Evolutionary conservation across 768 basidiomycete species (phyloP), one percentile per base, ranked within the genome.

Genomic region (Boletus rubroflammeus): DNA sequence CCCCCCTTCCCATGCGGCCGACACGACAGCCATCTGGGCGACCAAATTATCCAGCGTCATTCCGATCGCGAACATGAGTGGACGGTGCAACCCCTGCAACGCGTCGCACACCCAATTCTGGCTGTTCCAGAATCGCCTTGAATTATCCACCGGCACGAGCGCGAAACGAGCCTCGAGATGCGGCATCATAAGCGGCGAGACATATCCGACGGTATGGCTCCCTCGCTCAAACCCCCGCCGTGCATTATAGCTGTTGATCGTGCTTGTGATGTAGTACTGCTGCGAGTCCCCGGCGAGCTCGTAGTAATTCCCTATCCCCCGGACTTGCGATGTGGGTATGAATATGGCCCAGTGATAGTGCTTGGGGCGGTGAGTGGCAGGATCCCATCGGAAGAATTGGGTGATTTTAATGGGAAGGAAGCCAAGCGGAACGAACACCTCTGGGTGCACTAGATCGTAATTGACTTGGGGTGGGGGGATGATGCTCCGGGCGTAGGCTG

Each of bases 271-370:
- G 4, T 32, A 34, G 42, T 49, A 46, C 17, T 21, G 29, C 2
- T 10, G 50, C 1, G 46, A 15, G 7, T 44, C 36, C 2, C 42
- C 38, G 10, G 8, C 14, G 46, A 56, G 50, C 25, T 61, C 58
- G 43, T 60, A 56, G 47, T 52, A 36, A 47, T 55, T 28, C 0
- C 54, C 58, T 3, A 55, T 17, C 3, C 59, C 47, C 7, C 34
- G 14, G 23, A 41, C n/a, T 0, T 38, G 21, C 7, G 59, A 60
- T 0, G 53, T 60, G 11, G 59, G 53, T 40, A 60, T 23, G 53
- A 55, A 60, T 40, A 55, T 48, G 28, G 53, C 34, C 59, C 50
- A 55, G 38, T 60, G 53, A n/a, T 50, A 19, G 17, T 44, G 13
- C 23, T 5, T n/a, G 17, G 14, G 40, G 6, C 0, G 21, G 1